Conservation (phyloP, 2,329 filamentous ascomycete species). For the Ophiostoma tasmaniense region DNA sequence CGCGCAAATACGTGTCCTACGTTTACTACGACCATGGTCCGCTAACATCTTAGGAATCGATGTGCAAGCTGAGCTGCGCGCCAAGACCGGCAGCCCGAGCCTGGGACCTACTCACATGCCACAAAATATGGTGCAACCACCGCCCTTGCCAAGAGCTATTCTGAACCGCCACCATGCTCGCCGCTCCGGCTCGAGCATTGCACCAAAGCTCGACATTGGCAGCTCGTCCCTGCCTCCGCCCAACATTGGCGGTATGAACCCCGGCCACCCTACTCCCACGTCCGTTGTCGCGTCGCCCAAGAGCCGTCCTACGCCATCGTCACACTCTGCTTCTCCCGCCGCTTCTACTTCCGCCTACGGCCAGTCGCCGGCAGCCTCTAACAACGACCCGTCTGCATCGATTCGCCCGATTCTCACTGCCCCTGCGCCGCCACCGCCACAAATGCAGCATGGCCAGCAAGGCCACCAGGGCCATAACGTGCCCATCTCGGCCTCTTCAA, state of each 20-base stretch:
- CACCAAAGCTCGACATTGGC: slow-evolving; percentile 61
- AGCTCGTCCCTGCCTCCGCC: slow-evolving; percentile 37
- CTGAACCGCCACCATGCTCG: slow-evolving; percentile 70
- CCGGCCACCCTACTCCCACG: slow-evolving; percentile 25
- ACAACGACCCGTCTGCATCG: slow-evolving; percentile 36
- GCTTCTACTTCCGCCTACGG: slow-evolving; percentile 39
- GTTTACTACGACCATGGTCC: no score
- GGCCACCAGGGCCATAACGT: slow-evolving; percentile 17
- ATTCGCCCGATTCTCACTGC: slow-evolving; percentile 33
- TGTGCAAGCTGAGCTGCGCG: slow-evolving; percentile 88
- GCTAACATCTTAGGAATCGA: slow-evolving; percentile 62
- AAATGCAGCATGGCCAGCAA: slow-evolving; percentile 17
- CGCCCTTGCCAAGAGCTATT: slow-evolving; percentile 70
- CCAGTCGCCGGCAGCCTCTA: slow-evolving; percentile 33
- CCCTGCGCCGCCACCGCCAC: slow-evolving; percentile 19
- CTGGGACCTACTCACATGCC: slow-evolving; percentile 60
- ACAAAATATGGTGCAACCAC: slow-evolving; percentile 62
- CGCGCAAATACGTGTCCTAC: no score
- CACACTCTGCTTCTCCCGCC: slow-evolving; percentile 55
- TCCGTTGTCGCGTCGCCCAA: slow-evolving; percentile 58
- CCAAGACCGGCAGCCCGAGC: slow-evolving; percentile 83
- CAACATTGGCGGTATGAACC: slow-evolving; percentile 25
- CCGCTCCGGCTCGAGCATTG: slow-evolving; percentile 63
- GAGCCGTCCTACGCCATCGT: slow-evolving; percentile 72
- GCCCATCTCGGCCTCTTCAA: slow-evolving; percentile 19